Conservation (phyloP, 345 rosid species). For the Rhizophora apiculata region DNA sequence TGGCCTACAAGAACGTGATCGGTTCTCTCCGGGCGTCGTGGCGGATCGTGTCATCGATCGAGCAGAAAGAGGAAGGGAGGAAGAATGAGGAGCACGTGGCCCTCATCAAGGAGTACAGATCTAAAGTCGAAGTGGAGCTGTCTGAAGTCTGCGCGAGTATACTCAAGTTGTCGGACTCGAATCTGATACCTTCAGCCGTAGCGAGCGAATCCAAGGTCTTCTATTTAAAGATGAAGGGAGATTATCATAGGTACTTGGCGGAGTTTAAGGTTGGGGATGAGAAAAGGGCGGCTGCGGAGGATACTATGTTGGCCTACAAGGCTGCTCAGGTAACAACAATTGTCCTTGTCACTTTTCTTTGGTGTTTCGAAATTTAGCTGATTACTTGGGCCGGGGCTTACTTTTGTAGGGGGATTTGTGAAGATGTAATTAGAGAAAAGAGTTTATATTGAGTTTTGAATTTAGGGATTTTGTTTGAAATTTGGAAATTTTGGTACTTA, state of each 20-base stretch:
- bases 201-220: slow-evolving; percentile 38
- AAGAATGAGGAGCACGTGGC: slow-evolving; percentile 27
- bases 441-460: too few species aligned
- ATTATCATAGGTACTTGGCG: slow-evolving; percentile 37
- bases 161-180: slow-evolving; percentile 28
- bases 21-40: slow-evolving; percentile 38
- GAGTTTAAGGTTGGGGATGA: slow-evolving; percentile 37
- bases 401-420: too few species aligned
- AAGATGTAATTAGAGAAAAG: too few species aligned
- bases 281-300: slow-evolving; percentile 38
- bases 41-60: slow-evolving; percentile 34
- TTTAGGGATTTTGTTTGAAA: too few species aligned
- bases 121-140: slow-evolving; percentile 34
- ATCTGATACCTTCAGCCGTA: slow-evolving; percentile 30
- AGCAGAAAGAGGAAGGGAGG: slow-evolving; percentile 25
- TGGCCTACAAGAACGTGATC: slow-evolving; percentile 40
- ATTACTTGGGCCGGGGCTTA: too few species aligned
- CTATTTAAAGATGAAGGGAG: slow-evolving; percentile 40
- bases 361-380: too few species aligned
- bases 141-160: slow-evolving; percentile 29
- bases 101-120: slow-evolving; percentile 31
- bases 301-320: slow-evolving; percentile 35
- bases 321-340: slow-evolving; percentile 32
- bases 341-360: neutral
- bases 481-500: too few species aligned